These are phyloP conservation scores for Naganishia vishniacii DNA, from an alignment of 768 basidiomycete genomes.

Conservation along the genomic window DNA sequence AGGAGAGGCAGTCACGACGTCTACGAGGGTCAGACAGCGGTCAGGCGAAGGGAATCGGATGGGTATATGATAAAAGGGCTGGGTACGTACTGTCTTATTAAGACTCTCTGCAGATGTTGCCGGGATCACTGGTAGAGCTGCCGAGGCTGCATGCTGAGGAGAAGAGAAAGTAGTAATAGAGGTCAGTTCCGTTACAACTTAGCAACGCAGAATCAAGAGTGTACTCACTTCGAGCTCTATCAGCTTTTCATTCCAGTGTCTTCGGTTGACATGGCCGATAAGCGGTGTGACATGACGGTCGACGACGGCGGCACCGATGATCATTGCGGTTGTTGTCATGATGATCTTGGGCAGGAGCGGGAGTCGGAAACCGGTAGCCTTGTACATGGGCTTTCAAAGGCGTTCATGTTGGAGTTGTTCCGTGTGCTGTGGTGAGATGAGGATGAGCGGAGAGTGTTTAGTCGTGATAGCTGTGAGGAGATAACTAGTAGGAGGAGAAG, in stretches of 20 bases:
- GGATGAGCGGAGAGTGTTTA: neutral
- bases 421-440: too few relatives aligned
- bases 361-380: slow-evolving; percentile 17
- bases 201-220: too few relatives aligned
- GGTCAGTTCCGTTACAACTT: too few relatives aligned
- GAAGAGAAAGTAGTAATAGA: neutral
- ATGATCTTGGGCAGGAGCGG: slow-evolving; percentile 13
- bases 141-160: neutral
- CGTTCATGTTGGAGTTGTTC: slow-evolving; percentile 9
- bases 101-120: neutral
- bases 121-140: neutral
- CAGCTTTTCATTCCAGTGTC: slow-evolving; percentile 8
- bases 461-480: neutral
- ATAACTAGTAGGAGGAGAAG: neutral
- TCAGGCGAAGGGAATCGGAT: neutral
- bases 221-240: neutral
- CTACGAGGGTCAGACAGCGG: neutral
- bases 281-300: slow-evolving; percentile 8
- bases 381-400: slow-evolving; percentile 23
- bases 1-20: slow-evolving; percentile 6
- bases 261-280: neutral
- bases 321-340: slow-evolving; percentile 10
- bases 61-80: neutral
- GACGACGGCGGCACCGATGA: slow-evolving; percentile 6
- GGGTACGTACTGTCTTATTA: neutral